Base-by-base conservation (phyloP, 1,139 yeast species). In the Debaryomyces sp. region DNA sequence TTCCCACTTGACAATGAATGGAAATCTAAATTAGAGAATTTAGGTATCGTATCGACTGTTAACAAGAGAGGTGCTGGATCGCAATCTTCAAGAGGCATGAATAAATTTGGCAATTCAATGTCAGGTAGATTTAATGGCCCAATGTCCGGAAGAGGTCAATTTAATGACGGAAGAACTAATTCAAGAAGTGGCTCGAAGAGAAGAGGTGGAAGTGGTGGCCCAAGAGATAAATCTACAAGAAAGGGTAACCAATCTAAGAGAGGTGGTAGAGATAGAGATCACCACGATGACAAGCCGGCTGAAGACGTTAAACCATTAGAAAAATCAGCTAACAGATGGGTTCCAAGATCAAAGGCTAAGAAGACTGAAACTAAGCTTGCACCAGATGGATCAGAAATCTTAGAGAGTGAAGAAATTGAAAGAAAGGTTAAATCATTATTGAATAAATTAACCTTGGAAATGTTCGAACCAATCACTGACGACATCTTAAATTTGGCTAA, bases 361-460 rank as follows among this genome's bases (percentile, higher is more conserved):
- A 76, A 74, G 58, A 70, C 75, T 36, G 85, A 80, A 51, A 80
- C 75, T 46, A 85, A 78, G 59, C 75, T 80, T 50, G 90, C 92
- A 33, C 91, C 91, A 55, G 94, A 87, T 76, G 94, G 94, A 57
- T 77, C 87, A 45, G 81, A 75, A 42, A 58, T 86, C 13, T 70
- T 87, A 54, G 78, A 80, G n/a, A 82, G 80, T 43, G 96, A 87
- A 47, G 96, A 88, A 46, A 82, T 89, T 46, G 87, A 84, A 67
- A 84, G 96, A 68, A 91, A 89, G 82, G 87, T 84, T 58, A 91
- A 94, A 63, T 87, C 97, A 21, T 77, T 89, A 60, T 82, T 94
- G 69, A 94, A 94, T 73, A 95, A 95, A 76, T 81, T 94, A 78
- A 92, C 99, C 2, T 79, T 92, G 58, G 99, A 94, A 71, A 89